These are phyloP conservation scores for Candida vaughaniae DNA, from an alignment of 805 yeast genomes.

Conservation along the genomic window DNA sequence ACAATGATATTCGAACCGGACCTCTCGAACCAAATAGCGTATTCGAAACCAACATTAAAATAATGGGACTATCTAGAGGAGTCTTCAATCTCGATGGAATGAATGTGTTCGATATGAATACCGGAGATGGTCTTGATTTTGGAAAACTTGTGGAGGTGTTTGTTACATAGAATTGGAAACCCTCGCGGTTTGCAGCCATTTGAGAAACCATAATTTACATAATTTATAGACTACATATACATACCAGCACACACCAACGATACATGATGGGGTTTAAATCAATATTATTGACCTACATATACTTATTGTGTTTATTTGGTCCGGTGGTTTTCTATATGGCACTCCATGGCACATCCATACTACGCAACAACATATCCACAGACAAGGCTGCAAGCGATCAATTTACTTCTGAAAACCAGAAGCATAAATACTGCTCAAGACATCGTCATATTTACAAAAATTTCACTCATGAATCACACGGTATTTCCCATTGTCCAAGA, in stretches of 20 bases:
- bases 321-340: too few species aligned
- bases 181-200: neutral
- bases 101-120: slow-evolving; percentile 57
- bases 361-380: too few species aligned
- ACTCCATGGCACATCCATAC: too few species aligned
- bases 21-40: slow-evolving; percentile 60
- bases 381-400: too few species aligned
- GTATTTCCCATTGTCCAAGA: too few species aligned
- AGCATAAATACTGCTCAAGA: too few species aligned
- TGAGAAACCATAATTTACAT: slow-evolving; percentile 5
- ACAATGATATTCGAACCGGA: slow-evolving; percentile 65
- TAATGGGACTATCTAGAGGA: slow-evolving; percentile 66
- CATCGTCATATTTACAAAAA: too few species aligned
- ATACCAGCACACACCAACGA: too few species aligned
- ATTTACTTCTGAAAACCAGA: too few species aligned
- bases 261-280: too few species aligned
- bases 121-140: slow-evolving; percentile 70
- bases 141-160: slow-evolving; percentile 69
- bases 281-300: slow-evolving; percentile 54
- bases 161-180: slow-evolving; percentile 29
- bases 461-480: too few species aligned
- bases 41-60: slow-evolving; percentile 58
- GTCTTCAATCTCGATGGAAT: slow-evolving; percentile 63
- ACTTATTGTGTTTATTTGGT: too few species aligned
- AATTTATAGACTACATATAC: slow-evolving; percentile 27